Base-by-base conservation (phyloP, 345 rosid species). In the Turritis glabra region DNA sequence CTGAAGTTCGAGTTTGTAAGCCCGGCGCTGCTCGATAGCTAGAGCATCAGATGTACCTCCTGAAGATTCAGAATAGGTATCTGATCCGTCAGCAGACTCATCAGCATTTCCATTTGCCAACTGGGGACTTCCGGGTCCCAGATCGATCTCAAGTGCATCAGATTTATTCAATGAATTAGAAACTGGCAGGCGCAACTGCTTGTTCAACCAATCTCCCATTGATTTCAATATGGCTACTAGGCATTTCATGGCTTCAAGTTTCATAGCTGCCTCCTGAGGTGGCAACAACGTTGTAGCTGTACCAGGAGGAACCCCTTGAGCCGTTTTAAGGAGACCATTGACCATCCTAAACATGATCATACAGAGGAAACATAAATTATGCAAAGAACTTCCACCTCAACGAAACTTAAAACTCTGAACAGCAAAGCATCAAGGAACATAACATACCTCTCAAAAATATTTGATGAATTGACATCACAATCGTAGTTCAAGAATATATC, bases 401-500 rank as follows among this genome's bases (percentile, higher is more conserved):
- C 12, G 37, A 32, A 73, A 52, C 53, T 15, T 26, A 57, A 57
- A 46, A 46, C 43, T 33, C 6, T 58, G 48, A 73, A 66, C 41
- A 61, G 44, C 19, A 5, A 67, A 33, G 61, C 21, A 57, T 71
- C 55, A 71, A 58, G 41, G 32, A 38, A 43, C 63, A 33, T 52
- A 79, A 50, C 76, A 74, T 88, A 92, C 99, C 99, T 92, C 85
- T 95, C 99, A 83, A 92, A 95, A 64, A 95, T 90, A 80, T 92
- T 92, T 26, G 97, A 84, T 17, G 99, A 95, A 81, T 90, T 95
- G 82, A 92, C 97, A 88, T 95, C 99, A 71, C 99, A 95, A 58
- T 95, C 99, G 65, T 95, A 95, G 85, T 95, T 95, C 67, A 90
- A 83, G 83, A 95, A 95, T 73, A 95, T 89, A 80, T 95, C 99